A percentile compares a stretch with the other conserved stretches of the same genome.
Conservation (phyloP, 2,329 filamentous ascomycete genomes). For the Ophiostoma ips region DNA sequence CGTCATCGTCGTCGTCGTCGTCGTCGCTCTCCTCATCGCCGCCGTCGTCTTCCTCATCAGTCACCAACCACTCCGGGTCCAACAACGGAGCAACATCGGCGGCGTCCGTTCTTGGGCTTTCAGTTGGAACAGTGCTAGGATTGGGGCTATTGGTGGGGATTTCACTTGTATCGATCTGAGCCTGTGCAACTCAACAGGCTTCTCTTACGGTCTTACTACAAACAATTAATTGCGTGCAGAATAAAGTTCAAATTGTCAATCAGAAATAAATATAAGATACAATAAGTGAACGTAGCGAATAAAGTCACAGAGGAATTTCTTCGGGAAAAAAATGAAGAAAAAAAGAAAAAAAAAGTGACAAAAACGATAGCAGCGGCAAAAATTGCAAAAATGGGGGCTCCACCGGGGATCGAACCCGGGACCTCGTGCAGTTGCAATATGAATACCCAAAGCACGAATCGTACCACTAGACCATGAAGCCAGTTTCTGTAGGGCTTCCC, state of each 20-base stretch:
- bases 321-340: not conserved
- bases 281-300: not conserved
- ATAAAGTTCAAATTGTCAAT: no score
- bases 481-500: not conserved
- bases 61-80: not conserved
- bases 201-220: no score
- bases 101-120: not conserved
- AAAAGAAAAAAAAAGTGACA: not conserved
- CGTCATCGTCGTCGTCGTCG: not conserved
- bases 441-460: slow-evolving; percentile 15
- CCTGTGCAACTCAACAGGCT: no score
- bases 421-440: slow-evolving; percentile 14
- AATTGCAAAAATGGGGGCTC: slow-evolving; percentile 11
- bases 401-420: slow-evolving; percentile 16
- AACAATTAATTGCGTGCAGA: no score
- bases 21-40: not conserved
- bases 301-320: not conserved
- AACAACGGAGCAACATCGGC: not conserved
- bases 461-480: slow-evolving; percentile 15
- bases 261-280: not conserved
- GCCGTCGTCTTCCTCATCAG: not conserved
- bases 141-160: not conserved
- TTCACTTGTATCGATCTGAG: not conserved
- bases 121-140: not conserved
- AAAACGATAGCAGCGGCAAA: no score